Conservation (phyloP, 2,329 filamentous ascomycete genomes). For the Aureobasidium sp. region DNA sequence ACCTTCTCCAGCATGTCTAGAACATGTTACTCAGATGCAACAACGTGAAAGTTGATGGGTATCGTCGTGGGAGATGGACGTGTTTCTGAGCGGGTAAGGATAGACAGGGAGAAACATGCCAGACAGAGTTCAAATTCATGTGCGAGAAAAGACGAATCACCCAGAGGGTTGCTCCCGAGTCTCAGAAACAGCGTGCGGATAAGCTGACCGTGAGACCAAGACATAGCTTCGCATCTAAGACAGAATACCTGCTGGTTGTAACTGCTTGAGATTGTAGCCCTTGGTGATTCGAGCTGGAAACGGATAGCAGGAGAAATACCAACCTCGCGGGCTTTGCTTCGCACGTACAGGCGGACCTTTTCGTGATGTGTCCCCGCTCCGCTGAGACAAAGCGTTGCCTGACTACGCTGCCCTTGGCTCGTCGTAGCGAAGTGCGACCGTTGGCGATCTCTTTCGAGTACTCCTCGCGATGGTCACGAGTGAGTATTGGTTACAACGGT, state of each 20-base stretch:
- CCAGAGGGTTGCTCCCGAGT: constrained; percentile 3
- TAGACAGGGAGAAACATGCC: constrained; percentile 7
- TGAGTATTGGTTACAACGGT: constrained; percentile 7
- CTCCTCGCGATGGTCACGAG: constrained; percentile 9
- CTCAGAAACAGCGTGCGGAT: constrained; percentile 1
- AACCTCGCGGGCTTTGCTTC: background rate
- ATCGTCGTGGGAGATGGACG: background rate
- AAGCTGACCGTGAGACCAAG: constrained; percentile 5
- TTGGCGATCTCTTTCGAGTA: background rate
- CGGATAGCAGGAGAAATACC: background rate
- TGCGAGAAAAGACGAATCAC: background rate
- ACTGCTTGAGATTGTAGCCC: constrained; percentile 4
- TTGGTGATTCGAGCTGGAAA: background rate
- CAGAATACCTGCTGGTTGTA: background rate
- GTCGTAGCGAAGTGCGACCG: background rate
- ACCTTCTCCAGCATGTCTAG: constrained; percentile 10
- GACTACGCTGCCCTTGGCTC: background rate
- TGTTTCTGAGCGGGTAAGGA: constrained; percentile 11
- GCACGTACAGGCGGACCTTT: background rate
- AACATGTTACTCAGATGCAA: constrained; percentile 11
- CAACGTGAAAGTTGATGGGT: constrained; percentile 2
- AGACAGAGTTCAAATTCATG: background rate
- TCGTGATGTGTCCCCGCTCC: background rate
- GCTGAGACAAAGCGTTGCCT: constrained; percentile 8
- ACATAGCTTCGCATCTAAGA: constrained; percentile 4